These are phyloP conservation scores for Zygotorulaspora chibaensis DNA, from an alignment of 805 yeast genomes.

Conservation along the genomic window DNA sequence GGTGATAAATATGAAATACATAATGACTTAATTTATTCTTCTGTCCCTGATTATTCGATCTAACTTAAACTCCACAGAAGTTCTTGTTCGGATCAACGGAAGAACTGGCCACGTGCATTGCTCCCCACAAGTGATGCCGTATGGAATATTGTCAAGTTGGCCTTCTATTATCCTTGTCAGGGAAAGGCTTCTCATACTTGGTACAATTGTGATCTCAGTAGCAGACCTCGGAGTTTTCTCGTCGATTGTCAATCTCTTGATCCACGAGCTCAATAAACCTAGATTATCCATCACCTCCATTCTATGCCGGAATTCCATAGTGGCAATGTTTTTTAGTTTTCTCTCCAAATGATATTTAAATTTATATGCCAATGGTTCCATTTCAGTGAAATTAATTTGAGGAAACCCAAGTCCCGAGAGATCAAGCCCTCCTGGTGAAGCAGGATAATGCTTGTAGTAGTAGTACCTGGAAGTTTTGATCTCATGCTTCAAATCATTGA, in stretches of 20 bases:
- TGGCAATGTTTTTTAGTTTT: slow-evolving; percentile 51
- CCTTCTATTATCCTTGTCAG: slow-evolving; percentile 77
- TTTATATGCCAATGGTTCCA: slow-evolving; percentile 36
- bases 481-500: slow-evolving; percentile 75
- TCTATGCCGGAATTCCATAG: slow-evolving; percentile 81
- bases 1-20: slow-evolving; percentile 24
- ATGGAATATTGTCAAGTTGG: slow-evolving; percentile 72
- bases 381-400: slow-evolving; percentile 32
- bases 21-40: slow-evolving; percentile 15
- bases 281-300: slow-evolving; percentile 73
- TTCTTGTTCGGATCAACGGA: slow-evolving; percentile 79
- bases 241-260: slow-evolving; percentile 77
- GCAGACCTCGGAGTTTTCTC: slow-evolving; percentile 79
- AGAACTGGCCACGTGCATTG: slow-evolving; percentile 89
- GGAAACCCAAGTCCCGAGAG: slow-evolving; percentile 23
- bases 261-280: slow-evolving; percentile 64
- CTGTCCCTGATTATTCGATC: slow-evolving; percentile 59
- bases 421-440: slow-evolving; percentile 26
- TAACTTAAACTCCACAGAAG: slow-evolving; percentile 83
- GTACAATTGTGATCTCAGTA: slow-evolving; percentile 86
- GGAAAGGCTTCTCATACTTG: slow-evolving; percentile 69
- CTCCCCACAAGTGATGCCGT: slow-evolving; percentile 90
- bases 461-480: slow-evolving; percentile 40
- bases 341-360: slow-evolving; percentile 36
- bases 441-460: slow-evolving; percentile 38